A percentile compares a stretch with the other conserved stretches of the same genome.
Evolutionary conservation across 495 filamentous ascomycete species (phyloP).

Genomic region (Talaromyces adpressus): DNA sequence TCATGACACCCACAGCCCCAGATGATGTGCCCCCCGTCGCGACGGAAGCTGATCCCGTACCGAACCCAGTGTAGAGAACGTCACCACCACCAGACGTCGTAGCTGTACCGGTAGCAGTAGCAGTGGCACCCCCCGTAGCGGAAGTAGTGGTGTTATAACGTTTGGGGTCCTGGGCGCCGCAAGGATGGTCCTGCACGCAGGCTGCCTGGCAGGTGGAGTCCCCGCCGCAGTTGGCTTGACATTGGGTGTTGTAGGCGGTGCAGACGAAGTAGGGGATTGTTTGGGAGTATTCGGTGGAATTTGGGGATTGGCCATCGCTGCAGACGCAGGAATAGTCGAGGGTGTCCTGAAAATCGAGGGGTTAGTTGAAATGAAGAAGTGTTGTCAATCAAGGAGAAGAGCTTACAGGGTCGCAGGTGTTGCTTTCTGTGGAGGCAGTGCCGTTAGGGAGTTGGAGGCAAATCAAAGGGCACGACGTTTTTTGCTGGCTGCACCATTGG

Average conservation of each 20-base stretch:
- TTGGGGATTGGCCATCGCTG: slow-evolving; percentile 62
- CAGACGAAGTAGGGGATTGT: slow-evolving; percentile 85
- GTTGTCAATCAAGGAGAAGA: not conserved
- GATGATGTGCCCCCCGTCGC: slow-evolving; percentile 22
- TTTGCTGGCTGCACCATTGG: slow-evolving; percentile 64
- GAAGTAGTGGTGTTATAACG: slow-evolving; percentile 52
- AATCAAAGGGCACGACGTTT: slow-evolving; percentile 64
- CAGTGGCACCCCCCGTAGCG: slow-evolving; percentile 39
- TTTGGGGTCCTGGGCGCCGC: slow-evolving; percentile 67
- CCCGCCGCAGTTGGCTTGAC: slow-evolving; percentile 51
- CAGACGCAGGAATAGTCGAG: slow-evolving; percentile 72
- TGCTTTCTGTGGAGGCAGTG: slow-evolving; percentile 42
- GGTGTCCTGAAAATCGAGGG: slow-evolving; percentile 15
- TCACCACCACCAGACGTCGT: slow-evolving; percentile 23
- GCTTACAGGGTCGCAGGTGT: slow-evolving; percentile 69
- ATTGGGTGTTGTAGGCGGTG: slow-evolving; percentile 63
- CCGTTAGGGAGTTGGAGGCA: slow-evolving; percentile 61
- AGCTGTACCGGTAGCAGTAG: slow-evolving; percentile 28
- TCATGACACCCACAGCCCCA: slow-evolving; percentile 21
- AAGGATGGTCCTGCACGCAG: slow-evolving; percentile 69
- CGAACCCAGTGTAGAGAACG: slow-evolving; percentile 44
- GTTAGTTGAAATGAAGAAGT: not conserved
- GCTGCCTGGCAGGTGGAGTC: slow-evolving; percentile 52
- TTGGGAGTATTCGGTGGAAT: slow-evolving; percentile 73
- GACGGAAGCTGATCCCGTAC: slow-evolving; percentile 28